Percentiles rank a stretch among this genome's conserved stretches.
phyloP scores from a whole-genome alignment of 2,329 filamentous ascomycete genomes.

The Neofusicoccum umdonicola region DNA sequence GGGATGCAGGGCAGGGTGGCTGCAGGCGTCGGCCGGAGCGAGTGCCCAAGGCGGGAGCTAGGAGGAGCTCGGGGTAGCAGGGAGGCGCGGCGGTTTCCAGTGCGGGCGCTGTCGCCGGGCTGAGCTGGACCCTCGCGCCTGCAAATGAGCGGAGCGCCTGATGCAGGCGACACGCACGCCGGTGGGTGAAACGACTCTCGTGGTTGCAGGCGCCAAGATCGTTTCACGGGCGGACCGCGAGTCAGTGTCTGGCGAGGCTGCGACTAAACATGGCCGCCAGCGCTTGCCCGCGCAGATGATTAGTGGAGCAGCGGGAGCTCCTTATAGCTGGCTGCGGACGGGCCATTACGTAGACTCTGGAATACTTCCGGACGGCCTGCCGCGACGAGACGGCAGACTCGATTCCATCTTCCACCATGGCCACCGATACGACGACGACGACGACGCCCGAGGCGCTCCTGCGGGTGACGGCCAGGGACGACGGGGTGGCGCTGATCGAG shows the following conservation, averaged over 20 bases:
- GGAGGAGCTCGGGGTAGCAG: not conserved
- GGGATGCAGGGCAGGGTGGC: not conserved
- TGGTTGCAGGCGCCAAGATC: not conserved
- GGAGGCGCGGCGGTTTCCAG: not conserved
- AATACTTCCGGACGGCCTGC: not conserved
- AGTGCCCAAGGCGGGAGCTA: not conserved
- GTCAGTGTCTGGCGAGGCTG: not conserved
- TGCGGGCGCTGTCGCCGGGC: not conserved
- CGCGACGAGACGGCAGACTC: not conserved
- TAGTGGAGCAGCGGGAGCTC: not conserved
- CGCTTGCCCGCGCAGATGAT: not conserved
- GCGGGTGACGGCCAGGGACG: slow-evolving; percentile 21
- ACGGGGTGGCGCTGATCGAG: slow-evolving; percentile 48
- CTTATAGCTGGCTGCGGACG: not conserved
- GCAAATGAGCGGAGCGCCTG: not conserved
- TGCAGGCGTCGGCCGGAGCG: not conserved
- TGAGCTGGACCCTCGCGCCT: not conserved
- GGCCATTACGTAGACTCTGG: not conserved
- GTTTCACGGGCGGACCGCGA: not conserved
- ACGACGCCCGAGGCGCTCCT: not conserved
- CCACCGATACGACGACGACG: not conserved
- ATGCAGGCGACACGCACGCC: not conserved
- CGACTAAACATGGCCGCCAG: not conserved
- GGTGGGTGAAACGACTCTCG: not conserved
- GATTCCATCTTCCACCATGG: not conserved